Conservation (phyloP, 2,329 filamentous ascomycete genomes). For the Aureobasidium subglaciale region DNA sequence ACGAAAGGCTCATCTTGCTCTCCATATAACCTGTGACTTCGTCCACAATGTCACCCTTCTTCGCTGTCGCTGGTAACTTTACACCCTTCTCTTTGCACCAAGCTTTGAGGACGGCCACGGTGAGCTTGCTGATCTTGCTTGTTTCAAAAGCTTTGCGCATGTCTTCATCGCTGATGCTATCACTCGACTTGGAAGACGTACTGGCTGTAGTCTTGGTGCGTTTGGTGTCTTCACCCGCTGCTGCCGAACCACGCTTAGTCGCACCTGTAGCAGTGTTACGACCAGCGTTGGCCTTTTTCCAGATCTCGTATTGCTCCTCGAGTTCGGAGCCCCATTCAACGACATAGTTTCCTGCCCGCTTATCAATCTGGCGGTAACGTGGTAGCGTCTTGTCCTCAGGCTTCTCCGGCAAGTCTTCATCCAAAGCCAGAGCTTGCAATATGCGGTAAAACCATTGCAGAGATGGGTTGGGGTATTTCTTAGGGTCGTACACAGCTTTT, state of each 20-base stretch:
- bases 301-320: conserved; percentile 48
- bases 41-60: conserved; percentile 31
- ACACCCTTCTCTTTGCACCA: conserved; percentile 26
- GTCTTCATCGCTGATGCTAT: conserved; percentile 35
- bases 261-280: conserved; percentile 36
- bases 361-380: conserved; percentile 80
- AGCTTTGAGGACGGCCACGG: conserved; percentile 27
- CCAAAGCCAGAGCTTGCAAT: conserved; percentile 80
- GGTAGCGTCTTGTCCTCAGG: conserved; percentile 75
- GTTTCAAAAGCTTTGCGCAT: conserved; percentile 40
- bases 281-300: conserved; percentile 27
- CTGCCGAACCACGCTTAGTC: conserved; percentile 37
- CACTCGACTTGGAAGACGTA: conserved; percentile 20
- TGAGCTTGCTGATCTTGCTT: conserved; percentile 36
- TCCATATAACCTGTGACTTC: conserved; percentile 30
- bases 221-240: conserved; percentile 33
- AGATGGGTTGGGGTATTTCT: conserved; percentile 74
- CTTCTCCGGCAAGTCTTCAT: conserved; percentile 76
- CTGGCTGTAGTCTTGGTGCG: conserved; percentile 37
- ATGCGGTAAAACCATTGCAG: conserved; percentile 98
- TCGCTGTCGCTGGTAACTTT: conserved; percentile 20
- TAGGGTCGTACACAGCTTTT: conserved; percentile 73
- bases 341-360: conserved; percentile 73
- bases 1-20: conserved; percentile 32
- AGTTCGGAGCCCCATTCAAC: conserved; percentile 68